phyloP scores from a whole-genome alignment of 495 filamentous ascomycete species.

The Lasiosphaeria miniovina region DNA sequence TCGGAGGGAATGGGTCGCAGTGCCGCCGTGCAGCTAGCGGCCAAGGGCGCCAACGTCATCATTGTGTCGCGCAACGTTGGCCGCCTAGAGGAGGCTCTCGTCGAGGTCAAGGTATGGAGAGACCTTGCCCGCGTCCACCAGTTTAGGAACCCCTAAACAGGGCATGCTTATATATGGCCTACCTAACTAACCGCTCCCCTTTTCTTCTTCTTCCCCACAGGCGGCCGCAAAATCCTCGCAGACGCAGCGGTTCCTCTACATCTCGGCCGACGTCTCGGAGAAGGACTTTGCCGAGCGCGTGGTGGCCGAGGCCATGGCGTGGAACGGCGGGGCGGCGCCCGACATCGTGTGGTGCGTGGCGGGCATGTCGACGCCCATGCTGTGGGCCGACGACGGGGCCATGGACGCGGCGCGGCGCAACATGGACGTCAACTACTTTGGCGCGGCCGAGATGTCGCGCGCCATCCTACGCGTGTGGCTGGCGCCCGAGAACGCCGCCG shows the following conservation, averaged over 20 bases:
- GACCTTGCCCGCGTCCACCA: constrained; percentile 18
- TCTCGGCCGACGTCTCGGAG: constrained; percentile 78
- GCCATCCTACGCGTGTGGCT: constrained; percentile 61
- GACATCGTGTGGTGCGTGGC: constrained; percentile 94
- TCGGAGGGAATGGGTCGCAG: constrained; percentile 89
- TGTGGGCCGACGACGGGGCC: constrained; percentile 69
- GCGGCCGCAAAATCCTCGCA: constrained; percentile 55
- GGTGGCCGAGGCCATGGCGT: constrained; percentile 69
- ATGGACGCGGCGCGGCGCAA: constrained; percentile 65
- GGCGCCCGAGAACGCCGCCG: constrained; percentile 36
- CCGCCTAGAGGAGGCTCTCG: constrained; percentile 72
- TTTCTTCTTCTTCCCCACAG: constrained; percentile 29
- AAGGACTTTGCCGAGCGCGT: constrained; percentile 63
- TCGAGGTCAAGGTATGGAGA: constrained; percentile 48
- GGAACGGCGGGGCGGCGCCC: constrained; percentile 72
- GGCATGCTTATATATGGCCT: constrained; percentile 24
- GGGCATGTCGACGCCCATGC: constrained; percentile 68
- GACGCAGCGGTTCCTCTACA: constrained; percentile 75
- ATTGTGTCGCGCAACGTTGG: constrained; percentile 73
- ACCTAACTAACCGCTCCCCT: constrained; percentile 13
- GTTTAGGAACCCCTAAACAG: too few species aligned
- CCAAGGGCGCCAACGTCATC: constrained; percentile 82
- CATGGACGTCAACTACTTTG: constrained; percentile 92
- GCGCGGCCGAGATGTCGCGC: constrained; percentile 82
- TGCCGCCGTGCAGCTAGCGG: constrained; percentile 67